These are phyloP conservation scores for Biancaea sappan DNA, from an alignment of 306 rosid genomes.

Conservation along the genomic window DNA sequence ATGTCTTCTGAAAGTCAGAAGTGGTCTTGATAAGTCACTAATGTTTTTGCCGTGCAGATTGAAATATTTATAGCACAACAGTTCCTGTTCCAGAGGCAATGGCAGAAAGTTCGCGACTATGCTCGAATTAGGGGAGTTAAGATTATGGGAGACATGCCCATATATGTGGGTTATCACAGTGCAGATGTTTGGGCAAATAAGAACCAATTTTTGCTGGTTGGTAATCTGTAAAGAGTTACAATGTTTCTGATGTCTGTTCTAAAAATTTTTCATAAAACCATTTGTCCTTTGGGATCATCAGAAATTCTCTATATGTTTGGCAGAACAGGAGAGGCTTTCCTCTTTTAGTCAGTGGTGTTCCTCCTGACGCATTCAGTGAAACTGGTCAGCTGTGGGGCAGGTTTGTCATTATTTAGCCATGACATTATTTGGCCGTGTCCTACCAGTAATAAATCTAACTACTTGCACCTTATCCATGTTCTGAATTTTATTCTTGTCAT, in stretches of 20 bases:
- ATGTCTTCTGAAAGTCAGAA: constrained; percentile 28
- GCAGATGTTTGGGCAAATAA: constrained; percentile 99
- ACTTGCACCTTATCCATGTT: constrained; percentile 7
- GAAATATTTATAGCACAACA: constrained; percentile 79
- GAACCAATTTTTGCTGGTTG: constrained; percentile 81
- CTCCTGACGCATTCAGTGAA: constrained; percentile 96
- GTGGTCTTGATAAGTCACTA: constrained; percentile 33
- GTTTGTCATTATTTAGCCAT: constrained; percentile 37
- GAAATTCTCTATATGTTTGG: constrained; percentile 37
- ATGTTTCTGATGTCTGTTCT: constrained; percentile 30
- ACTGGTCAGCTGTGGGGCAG: constrained; percentile 99
- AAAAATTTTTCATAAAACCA: constrained; percentile 9
- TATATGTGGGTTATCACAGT: constrained; percentile 96
- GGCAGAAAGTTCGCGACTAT: constrained; percentile 82
- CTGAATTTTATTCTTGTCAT: constrained; percentile 15
- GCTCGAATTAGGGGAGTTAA: constrained; percentile 73
- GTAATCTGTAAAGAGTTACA: constrained; percentile 34
- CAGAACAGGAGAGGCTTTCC: constrained; percentile 92
- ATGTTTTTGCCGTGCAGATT: constrained; percentile 64
- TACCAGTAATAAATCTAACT: constrained; percentile 15
- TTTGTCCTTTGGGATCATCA: constrained; percentile 18
- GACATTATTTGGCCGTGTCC: neutral
- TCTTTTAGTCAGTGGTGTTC: constrained; percentile 88
- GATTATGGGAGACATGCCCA: constrained; percentile 99
- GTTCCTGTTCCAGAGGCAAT: constrained; percentile 95